Conservation (phyloP, 345 rosid species). For the Citrus medica region DNA sequence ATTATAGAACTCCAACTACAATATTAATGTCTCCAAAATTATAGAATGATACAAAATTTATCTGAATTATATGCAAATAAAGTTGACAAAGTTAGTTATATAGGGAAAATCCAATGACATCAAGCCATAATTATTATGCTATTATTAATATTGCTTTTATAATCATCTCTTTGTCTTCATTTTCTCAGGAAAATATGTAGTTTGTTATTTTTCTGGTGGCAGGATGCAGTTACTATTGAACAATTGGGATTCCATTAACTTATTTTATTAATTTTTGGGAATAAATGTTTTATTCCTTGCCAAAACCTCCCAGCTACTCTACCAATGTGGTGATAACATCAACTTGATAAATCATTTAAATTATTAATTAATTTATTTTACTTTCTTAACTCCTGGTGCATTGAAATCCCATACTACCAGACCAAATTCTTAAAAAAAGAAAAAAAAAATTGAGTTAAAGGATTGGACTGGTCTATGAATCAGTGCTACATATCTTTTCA, state of each 20-base stretch:
- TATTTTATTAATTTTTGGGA: conserved; percentile 17
- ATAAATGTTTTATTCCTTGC: conserved; percentile 36
- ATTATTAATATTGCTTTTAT: conserved; percentile 21
- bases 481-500: background rate
- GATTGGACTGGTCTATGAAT: background rate
- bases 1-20: too few relatives aligned
- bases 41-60: background rate
- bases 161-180: conserved; percentile 32
- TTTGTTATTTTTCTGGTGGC: conserved; percentile 30
- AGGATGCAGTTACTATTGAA: conserved; percentile 20
- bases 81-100: conserved; percentile 10
- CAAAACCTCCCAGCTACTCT: background rate
- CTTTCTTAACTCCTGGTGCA: conserved; percentile 1
- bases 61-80: background rate
- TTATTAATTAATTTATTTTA: background rate
- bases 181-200: conserved; percentile 29
- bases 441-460: too few relatives aligned
- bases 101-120: conserved; percentile 16
- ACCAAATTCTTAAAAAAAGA: background rate
- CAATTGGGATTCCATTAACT: conserved; percentile 22
- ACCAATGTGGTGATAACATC: conserved; percentile 10
- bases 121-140: background rate
- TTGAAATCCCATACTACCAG: conserved; percentile 1
- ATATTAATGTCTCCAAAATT: background rate
- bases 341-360: conserved; percentile 12